phyloP scores from a whole-genome alignment of 495 filamentous ascomycete species.

The Platismatia glauca region DNA sequence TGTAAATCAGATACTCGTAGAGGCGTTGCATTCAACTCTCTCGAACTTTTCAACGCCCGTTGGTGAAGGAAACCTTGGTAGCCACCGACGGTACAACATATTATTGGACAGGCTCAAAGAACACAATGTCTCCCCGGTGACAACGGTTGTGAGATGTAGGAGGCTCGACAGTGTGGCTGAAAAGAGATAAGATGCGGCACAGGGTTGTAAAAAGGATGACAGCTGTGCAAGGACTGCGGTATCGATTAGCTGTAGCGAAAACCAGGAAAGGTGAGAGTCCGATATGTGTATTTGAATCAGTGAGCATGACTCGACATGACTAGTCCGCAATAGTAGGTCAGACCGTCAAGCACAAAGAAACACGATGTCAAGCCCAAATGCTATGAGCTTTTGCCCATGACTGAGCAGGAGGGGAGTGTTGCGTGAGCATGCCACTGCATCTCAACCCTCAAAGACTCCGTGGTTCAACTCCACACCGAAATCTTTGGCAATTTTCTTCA shows the following conservation, averaged over 20 bases:
- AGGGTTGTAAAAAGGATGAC: not conserved
- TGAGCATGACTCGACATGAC: not conserved
- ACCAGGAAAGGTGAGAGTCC: not conserved
- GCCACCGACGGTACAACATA: too few relatives aligned
- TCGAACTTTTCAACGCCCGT: not conserved
- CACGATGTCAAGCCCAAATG: not conserved
- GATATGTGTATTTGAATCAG: not conserved
- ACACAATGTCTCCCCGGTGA: not conserved
- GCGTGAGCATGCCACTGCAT: not conserved
- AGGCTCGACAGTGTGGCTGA: not conserved
- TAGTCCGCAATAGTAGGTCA: not conserved
- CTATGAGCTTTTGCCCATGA: not conserved
- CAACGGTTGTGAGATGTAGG: not conserved
- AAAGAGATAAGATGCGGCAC: not conserved
- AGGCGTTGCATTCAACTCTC: not conserved
- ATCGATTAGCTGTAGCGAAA: not conserved
- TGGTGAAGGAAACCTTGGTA: not conserved
- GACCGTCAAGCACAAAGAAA: not conserved
- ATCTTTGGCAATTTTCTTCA: slow-evolving; percentile 80
- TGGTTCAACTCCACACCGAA: slow-evolving; percentile 87
- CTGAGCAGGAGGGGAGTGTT: not conserved
- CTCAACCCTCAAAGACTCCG: slow-evolving; percentile 74
- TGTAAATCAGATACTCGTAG: slow-evolving; percentile 9
- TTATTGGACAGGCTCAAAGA: not conserved
- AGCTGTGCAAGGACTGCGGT: not conserved